A percentile compares a stretch with the other conserved stretches of the same genome.
These are phyloP conservation scores for Aspergillus biplanus DNA, from an alignment of 495 filamentous ascomycete genomes.

Conservation along the genomic window DNA sequence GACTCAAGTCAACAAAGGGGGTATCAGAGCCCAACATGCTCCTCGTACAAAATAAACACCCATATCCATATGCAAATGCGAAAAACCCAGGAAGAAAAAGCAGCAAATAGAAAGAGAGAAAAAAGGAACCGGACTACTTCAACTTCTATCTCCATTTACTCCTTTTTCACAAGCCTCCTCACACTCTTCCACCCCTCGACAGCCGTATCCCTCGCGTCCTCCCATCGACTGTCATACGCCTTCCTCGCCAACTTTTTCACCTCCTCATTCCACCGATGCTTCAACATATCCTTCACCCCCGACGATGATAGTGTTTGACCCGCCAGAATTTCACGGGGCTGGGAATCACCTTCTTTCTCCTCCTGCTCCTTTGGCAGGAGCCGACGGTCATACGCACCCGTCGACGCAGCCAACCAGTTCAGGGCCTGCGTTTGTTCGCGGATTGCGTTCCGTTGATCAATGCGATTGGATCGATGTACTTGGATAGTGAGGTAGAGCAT, in stretches of 20 bases:
- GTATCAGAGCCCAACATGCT: background rate
- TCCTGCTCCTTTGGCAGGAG: slow-evolving; percentile 31
- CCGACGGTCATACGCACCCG: slow-evolving; percentile 47
- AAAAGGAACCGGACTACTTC: background rate
- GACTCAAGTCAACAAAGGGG: background rate
- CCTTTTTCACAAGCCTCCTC: slow-evolving; percentile 38
- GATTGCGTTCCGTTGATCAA: slow-evolving; percentile 69
- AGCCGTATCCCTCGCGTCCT: slow-evolving; percentile 56
- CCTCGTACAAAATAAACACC: background rate
- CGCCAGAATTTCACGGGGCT: slow-evolving; percentile 28
- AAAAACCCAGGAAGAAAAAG: background rate
- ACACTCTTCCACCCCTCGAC: slow-evolving; percentile 38
- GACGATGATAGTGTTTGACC: slow-evolving; percentile 36
- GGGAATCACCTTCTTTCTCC: slow-evolving; percentile 19
- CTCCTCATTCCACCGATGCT: slow-evolving; percentile 82
- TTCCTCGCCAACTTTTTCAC: slow-evolving; percentile 68
- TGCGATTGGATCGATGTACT: slow-evolving; percentile 72
- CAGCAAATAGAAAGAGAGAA: background rate
- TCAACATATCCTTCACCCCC: slow-evolving; percentile 64
- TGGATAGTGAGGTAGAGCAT: slow-evolving; percentile 78
- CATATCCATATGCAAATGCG: background rate
- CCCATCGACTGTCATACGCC: slow-evolving; percentile 68
- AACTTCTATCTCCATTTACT: slow-evolving; percentile 21
- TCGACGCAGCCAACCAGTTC: slow-evolving; percentile 55
- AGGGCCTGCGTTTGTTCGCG: slow-evolving; percentile 69